Evolutionary conservation across 495 filamentous ascomycete species (phyloP).

Genomic region (Daldinia concentrica): DNA sequence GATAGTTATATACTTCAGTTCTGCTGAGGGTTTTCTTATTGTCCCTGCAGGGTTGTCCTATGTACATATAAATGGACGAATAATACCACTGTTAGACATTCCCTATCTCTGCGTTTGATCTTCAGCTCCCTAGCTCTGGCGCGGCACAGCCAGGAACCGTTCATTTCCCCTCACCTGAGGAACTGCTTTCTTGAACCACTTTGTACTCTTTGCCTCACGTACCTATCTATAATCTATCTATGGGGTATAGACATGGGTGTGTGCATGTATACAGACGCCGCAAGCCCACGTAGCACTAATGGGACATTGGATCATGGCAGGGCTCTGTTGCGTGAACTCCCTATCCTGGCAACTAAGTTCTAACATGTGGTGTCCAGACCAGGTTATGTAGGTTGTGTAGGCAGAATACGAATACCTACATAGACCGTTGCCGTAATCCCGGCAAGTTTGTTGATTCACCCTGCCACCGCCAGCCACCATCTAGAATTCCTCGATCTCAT

Average conservation of each 20-base stretch:
- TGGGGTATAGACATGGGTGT: neutral
- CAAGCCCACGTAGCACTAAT: conserved; percentile 8
- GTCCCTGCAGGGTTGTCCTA: neutral
- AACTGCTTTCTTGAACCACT: neutral
- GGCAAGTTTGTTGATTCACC: conserved; percentile 10
- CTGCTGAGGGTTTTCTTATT: neutral
- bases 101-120: conserved; percentile 6
- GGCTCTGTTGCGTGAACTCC: conserved; percentile 34
- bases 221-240: conserved; percentile 7
- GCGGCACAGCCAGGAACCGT: conserved; percentile 9
- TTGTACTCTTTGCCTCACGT: neutral
- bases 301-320: conserved; percentile 22
- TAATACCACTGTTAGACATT: neutral
- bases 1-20: neutral
- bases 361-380: neutral
- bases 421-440: conserved; percentile 19
- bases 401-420: conserved; percentile 3
- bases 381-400: neutral
- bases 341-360: conserved; percentile 16
- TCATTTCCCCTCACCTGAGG: conserved; percentile 3
- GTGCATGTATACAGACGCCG: neutral
- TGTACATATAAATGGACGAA: neutral
- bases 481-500: neutral
- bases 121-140: conserved; percentile 6
- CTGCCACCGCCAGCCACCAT: conserved; percentile 1